A percentile compares a stretch with the other conserved stretches of the same genome.
Conservation (phyloP, 805 yeast species). For the Starmerella sp. region DNA sequence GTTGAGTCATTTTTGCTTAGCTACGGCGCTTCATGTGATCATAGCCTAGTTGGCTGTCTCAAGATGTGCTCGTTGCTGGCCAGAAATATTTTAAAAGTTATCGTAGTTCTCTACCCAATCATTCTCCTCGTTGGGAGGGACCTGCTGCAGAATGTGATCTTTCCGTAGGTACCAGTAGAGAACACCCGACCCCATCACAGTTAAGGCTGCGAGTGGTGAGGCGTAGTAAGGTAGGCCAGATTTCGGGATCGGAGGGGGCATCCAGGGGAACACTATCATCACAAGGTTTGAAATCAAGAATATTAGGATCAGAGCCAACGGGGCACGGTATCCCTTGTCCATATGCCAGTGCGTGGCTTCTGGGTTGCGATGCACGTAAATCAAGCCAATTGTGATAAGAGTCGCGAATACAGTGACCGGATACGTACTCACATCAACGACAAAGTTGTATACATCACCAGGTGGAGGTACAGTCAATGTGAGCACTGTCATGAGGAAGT, state of each 20-base stretch:
- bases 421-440: conserved; percentile 50
- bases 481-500: conserved; percentile 45
- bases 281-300: conserved; percentile 40
- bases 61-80: not conserved
- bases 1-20: too few species aligned
- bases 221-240: conserved; percentile 43
- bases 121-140: conserved; percentile 1
- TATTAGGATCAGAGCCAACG: conserved; percentile 24
- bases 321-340: conserved; percentile 11
- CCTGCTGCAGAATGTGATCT: conserved; percentile 7
- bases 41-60: too few species aligned
- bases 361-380: conserved; percentile 39
- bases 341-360: conserved; percentile 32
- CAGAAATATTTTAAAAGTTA: not conserved
- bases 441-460: conserved; percentile 51
- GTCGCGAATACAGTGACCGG: conserved; percentile 53
- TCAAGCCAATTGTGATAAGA: conserved; percentile 41
- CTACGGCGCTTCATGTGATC: too few species aligned
- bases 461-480: conserved; percentile 50
- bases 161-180: conserved; percentile 29
- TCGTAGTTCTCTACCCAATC: conserved; percentile 5
- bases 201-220: conserved; percentile 45
- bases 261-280: conserved; percentile 45
- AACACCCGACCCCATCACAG: conserved; percentile 37
- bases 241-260: conserved; percentile 38